Evolutionary conservation across 2,329 filamentous ascomycete species (phyloP).

Genomic region (Xylariaceae sp.): DNA sequence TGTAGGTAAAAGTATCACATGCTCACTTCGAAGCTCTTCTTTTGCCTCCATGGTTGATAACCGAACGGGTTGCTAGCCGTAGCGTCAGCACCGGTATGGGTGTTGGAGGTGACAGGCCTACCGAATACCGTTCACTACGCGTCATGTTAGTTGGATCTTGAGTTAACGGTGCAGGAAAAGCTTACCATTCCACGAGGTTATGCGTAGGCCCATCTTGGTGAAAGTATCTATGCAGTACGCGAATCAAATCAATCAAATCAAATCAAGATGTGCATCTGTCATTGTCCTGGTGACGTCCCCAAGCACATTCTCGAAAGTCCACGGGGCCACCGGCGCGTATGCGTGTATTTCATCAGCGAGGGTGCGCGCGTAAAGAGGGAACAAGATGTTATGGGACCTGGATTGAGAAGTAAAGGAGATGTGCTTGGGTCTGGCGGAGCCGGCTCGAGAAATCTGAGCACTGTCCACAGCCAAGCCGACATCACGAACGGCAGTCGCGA

Average conservation of each 20-base stretch:
- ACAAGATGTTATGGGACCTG: not conserved
- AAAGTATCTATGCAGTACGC: not conserved
- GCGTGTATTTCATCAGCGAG: slow-evolving; percentile 7
- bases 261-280: slow-evolving; percentile 5
- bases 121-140: slow-evolving; percentile 74
- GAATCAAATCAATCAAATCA: slow-evolving; percentile 3
- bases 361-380: not conserved
- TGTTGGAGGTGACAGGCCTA: slow-evolving; percentile 31
- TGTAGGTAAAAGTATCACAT: not conserved
- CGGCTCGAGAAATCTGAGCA: not conserved
- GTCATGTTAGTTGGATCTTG: slow-evolving; percentile 25
- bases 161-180: not conserved
- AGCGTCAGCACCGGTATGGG: slow-evolving; percentile 14
- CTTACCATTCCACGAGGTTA: slow-evolving; percentile 83
- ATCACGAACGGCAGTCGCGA: slow-evolving; percentile 19
- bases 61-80: slow-evolving; percentile 67
- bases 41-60: slow-evolving; percentile 78
- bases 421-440: not conserved
- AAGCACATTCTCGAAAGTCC: slow-evolving; percentile 12
- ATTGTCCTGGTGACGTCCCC: slow-evolving; percentile 4
- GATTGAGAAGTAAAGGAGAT: not conserved
- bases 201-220: slow-evolving; percentile 64
- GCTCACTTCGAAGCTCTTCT: slow-evolving; percentile 62
- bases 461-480: not conserved
- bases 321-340: not conserved